Conservation (phyloP, 2,329 filamentous ascomycete species). For the Cladophialophora chaetospira region DNA sequence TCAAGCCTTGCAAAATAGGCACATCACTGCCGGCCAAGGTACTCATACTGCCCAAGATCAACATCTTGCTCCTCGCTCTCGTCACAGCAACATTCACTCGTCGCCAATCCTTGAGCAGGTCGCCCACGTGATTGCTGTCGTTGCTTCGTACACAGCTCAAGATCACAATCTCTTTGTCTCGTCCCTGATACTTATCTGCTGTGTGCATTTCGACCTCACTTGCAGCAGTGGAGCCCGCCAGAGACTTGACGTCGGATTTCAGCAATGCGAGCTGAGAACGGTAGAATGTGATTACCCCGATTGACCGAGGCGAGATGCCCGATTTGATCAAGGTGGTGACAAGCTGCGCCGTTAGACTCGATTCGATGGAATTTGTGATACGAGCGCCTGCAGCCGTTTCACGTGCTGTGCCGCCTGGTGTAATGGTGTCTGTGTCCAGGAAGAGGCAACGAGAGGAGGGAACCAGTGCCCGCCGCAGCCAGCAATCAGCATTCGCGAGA, state of each 20-base stretch:
- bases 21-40: constrained; percentile 68
- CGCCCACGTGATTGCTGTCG: constrained; percentile 78
- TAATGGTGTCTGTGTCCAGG: constrained; percentile 81
- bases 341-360: constrained; percentile 73
- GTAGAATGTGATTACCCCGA: constrained; percentile 97
- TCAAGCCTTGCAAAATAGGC: constrained; percentile 75
- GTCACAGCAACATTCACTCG: constrained; percentile 96
- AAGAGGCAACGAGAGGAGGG: constrained; percentile 77
- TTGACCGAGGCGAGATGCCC: constrained; percentile 73
- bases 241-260: constrained; percentile 66
- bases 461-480: constrained; percentile 71
- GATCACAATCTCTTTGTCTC: constrained; percentile 91
- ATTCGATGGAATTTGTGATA: constrained; percentile 86
- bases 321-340: constrained; percentile 75
- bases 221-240: constrained; percentile 39
- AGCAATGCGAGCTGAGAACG: constrained; percentile 85
- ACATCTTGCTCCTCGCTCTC: constrained; percentile 83
- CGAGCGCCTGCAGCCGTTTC: constrained; percentile 72
- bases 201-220: constrained; percentile 88
- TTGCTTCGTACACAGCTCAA: constrained; percentile 88
- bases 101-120: constrained; percentile 86
- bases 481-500: constrained; percentile 59
- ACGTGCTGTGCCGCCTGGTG: constrained; percentile 60
- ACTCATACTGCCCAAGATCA: constrained; percentile 79
- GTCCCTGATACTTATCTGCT: constrained; percentile 92